Percentiles rank a stretch among this genome's conserved stretches.
Conservation (phyloP, 2,329 filamentous ascomycete species). For the Aspergillus alliaceus region DNA sequence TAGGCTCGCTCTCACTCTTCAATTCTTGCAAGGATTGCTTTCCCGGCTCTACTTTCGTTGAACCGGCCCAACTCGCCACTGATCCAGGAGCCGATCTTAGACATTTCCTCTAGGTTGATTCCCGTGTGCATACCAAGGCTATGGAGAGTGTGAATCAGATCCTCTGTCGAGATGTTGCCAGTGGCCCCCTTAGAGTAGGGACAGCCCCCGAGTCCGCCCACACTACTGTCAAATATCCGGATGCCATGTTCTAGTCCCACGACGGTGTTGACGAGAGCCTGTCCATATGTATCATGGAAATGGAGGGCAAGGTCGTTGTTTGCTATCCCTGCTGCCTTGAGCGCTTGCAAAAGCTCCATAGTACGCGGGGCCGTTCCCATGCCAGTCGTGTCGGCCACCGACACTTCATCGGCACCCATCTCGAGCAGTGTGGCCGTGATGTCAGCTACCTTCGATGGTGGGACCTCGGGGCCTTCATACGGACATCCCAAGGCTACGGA, state of each 20-base stretch:
- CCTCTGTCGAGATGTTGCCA: slow-evolving; percentile 65
- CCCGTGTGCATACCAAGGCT: slow-evolving; percentile 62
- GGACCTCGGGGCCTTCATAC: slow-evolving; percentile 63
- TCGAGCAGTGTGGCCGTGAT: slow-evolving; percentile 61
- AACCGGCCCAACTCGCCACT: slow-evolving; percentile 52
- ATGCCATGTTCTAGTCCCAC: slow-evolving; percentile 64
- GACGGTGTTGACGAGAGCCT: slow-evolving; percentile 63
- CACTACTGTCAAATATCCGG: slow-evolving; percentile 63
- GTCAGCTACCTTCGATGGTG: slow-evolving; percentile 61
- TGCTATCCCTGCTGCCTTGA: slow-evolving; percentile 61
- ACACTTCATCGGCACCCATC: slow-evolving; percentile 66
- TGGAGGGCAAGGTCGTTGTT: slow-evolving; percentile 62
- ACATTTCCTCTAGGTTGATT: slow-evolving; percentile 56
- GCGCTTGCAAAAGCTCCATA: slow-evolving; percentile 56
- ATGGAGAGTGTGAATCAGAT: slow-evolving; percentile 61
- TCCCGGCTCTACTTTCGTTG: slow-evolving; percentile 57
- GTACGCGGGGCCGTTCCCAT: slow-evolving; percentile 67
- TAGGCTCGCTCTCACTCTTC: background rate
- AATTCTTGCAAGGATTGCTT: slow-evolving; percentile 48
- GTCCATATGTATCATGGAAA: slow-evolving; percentile 67
- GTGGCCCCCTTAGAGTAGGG: slow-evolving; percentile 66
- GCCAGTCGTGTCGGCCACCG: slow-evolving; percentile 65
- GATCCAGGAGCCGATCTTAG: slow-evolving; percentile 58
- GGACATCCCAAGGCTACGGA: slow-evolving; percentile 65
- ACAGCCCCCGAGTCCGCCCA: slow-evolving; percentile 64